phyloP scores from a whole-genome alignment of 192 early-diverging fungal genomes.

The Gaertneriomyces semiglobifer region DNA sequence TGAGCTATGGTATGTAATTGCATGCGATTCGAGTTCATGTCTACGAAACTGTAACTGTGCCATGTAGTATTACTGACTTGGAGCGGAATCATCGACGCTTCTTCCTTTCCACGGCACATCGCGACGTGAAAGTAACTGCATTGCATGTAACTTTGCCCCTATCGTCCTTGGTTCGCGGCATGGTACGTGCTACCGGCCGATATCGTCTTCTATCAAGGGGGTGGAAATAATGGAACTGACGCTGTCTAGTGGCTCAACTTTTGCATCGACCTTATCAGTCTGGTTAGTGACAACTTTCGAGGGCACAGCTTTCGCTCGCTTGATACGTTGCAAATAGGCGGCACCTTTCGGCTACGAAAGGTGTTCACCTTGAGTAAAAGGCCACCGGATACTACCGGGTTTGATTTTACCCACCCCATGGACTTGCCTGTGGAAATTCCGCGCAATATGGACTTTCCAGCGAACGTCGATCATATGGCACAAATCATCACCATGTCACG shows the following conservation, averaged over 20 bases:
- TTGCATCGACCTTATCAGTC: constrained; percentile 37
- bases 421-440: too few species aligned
- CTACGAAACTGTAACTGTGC: neutral
- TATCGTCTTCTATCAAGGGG: too few species aligned
- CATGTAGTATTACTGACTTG: constrained; percentile 38
- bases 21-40: too few species aligned
- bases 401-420: too few species aligned
- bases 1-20: constrained; percentile 21
- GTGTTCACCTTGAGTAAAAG: constrained; percentile 40
- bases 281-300: constrained; percentile 35
- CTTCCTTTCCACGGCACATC: constrained; percentile 38
- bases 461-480: too few species aligned
- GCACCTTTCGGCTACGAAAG: constrained; percentile 39
- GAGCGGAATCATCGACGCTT: constrained; percentile 39
- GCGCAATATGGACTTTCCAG: too few species aligned
- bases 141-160: constrained; percentile 41
- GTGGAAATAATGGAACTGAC: too few species aligned
- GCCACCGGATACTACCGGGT: constrained; percentile 15
- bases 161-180: constrained; percentile 19
- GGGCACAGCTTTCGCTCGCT: constrained; percentile 40
- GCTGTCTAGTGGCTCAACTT: constrained; percentile 42
- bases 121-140: constrained; percentile 39
- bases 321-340: constrained; percentile 29
- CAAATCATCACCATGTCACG: too few species aligned
- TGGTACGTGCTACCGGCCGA: constrained; percentile 10